phyloP scores from a whole-genome alignment of 371 early-diverging fungal genomes.

The Lichtheimia ramosa region DNA sequence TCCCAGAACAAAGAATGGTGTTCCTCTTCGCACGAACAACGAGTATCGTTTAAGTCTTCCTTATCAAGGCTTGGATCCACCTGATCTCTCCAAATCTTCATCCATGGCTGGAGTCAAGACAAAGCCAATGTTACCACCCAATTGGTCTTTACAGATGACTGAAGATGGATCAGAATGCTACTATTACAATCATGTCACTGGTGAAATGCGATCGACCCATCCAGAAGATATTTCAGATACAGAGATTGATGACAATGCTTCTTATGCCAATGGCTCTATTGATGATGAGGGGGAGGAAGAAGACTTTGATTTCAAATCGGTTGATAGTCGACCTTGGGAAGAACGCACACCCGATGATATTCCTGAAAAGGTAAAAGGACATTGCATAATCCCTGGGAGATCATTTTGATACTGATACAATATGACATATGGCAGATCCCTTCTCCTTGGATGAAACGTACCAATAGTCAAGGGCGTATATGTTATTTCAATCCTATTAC shows the following conservation, averaged over 20 bases:
- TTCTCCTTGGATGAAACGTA: slow-evolving; percentile 58
- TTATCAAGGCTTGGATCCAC: slow-evolving; percentile 9
- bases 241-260: slow-evolving; percentile 15
- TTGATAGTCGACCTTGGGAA: slow-evolving; percentile 19
- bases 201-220: slow-evolving; percentile 48
- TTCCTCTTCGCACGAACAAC: slow-evolving; percentile 22
- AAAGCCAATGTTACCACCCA: slow-evolving; percentile 28
- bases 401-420: too few species aligned
- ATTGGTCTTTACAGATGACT: slow-evolving; percentile 45
- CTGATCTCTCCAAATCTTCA: not conserved
- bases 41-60: slow-evolving; percentile 26
- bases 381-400: not conserved
- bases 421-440: slow-evolving; percentile 21
- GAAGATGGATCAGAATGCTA: slow-evolving; percentile 50
- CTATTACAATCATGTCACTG: slow-evolving; percentile 44
- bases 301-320: slow-evolving; percentile 15
- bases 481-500: slow-evolving; percentile 77
- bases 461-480: slow-evolving; percentile 55
- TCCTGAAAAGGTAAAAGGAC: slow-evolving; percentile 19
- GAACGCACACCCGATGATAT: slow-evolving; percentile 8
- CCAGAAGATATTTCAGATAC: slow-evolving; percentile 31
- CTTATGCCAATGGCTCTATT: slow-evolving; percentile 14
- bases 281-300: slow-evolving; percentile 14
- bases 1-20: slow-evolving; percentile 14
- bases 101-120: not conserved